Percentiles rank a stretch among this genome's conserved stretches.
Conservation (phyloP, 2,329 filamentous ascomycete genomes). For the Diaporthe vaccinii region DNA sequence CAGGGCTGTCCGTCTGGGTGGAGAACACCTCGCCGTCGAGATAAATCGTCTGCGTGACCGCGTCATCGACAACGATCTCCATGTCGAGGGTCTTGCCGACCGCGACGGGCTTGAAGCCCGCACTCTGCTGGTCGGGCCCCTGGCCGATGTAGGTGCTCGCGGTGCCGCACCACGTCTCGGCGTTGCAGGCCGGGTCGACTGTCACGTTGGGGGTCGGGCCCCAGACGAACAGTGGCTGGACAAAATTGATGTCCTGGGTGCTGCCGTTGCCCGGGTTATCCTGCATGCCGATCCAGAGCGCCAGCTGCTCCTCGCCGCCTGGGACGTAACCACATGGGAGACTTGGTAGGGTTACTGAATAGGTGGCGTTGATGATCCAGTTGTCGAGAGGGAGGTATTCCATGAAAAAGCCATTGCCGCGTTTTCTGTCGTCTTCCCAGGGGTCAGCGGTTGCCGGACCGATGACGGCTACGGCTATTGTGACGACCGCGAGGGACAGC, state of each 20-base stretch:
- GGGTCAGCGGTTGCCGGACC: not conserved
- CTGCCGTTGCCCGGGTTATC: constrained; percentile 3
- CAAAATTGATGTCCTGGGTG: constrained; percentile 5
- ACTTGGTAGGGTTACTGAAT: not conserved
- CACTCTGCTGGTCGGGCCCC: not conserved
- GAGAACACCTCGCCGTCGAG: not conserved
- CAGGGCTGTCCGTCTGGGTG: constrained; percentile 3
- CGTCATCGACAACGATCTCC: not conserved
- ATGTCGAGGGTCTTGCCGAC: constrained; percentile 3
- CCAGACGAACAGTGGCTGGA: constrained; percentile 1
- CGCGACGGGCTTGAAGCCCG: constrained; percentile 6
- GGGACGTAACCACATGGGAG: not conserved
- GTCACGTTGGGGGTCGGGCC: not conserved
- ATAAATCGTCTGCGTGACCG: constrained; percentile 5
- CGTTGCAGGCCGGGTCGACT: not conserved
- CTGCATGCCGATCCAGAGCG: constrained; percentile 5
- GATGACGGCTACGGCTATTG: not conserved
- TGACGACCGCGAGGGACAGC: not conserved
- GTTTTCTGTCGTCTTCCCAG: constrained; percentile 1
- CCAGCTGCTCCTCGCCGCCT: not conserved
- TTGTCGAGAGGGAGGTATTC: not conserved
- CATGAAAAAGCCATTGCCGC: constrained; percentile 9
- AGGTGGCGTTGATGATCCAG: not conserved
- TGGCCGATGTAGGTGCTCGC: constrained; percentile 6
- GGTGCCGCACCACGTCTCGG: not conserved